phyloP scores from a whole-genome alignment of 78 protist species.

The Tieghemostelium lacteum region DNA sequence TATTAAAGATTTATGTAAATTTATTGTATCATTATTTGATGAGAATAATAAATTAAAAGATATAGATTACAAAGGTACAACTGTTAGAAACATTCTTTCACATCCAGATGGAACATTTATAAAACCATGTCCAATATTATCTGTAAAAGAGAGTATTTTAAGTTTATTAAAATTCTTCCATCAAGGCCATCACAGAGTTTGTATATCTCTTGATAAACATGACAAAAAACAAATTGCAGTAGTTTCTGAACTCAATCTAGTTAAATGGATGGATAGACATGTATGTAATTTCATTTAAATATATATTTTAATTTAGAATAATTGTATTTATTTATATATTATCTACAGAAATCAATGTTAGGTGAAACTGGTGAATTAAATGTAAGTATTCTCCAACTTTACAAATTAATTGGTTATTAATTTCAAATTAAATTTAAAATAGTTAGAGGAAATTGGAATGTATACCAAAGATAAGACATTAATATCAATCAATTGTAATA shows the following conservation, averaged over 20 bases:
- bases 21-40: constrained; percentile 42
- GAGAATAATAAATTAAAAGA: constrained; percentile 11
- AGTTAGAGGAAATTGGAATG: constrained; percentile 25
- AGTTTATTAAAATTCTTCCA: constrained; percentile 33
- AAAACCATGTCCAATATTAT: constrained; percentile 36
- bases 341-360: not conserved
- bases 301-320: too few species aligned
- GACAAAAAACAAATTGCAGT: constrained; percentile 39
- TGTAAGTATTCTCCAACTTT: constrained; percentile 7
- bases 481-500: constrained; percentile 16
- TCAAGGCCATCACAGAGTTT: constrained; percentile 35
- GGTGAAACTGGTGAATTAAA: constrained; percentile 31
- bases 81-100: constrained; percentile 37
- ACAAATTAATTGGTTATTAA: not conserved
- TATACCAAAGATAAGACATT: constrained; percentile 11
- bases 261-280: constrained; percentile 61
- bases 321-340: not conserved
- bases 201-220: constrained; percentile 20
- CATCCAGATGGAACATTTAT: constrained; percentile 5
- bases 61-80: not conserved
- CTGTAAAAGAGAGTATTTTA: constrained; percentile 4
- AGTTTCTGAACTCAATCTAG: constrained; percentile 29
- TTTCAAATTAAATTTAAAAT: not conserved
- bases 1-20: constrained; percentile 33
- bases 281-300: not conserved